A percentile compares a stretch with the other conserved stretches of the same genome.
Evolutionary conservation across 768 basidiomycete species (phyloP).

Genomic region (Amanita subjunquillea): DNA sequence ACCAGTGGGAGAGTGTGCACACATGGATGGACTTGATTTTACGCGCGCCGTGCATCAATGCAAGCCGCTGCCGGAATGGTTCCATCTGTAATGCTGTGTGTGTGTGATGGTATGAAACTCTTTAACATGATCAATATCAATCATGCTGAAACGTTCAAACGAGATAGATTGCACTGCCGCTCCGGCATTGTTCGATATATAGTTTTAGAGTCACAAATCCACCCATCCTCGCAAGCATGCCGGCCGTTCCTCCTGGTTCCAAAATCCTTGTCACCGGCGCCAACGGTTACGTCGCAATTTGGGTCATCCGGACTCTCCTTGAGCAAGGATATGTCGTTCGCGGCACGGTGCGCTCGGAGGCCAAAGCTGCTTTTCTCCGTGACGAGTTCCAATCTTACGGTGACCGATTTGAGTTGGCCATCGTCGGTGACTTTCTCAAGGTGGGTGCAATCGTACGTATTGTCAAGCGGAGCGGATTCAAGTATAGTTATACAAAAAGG

Average conservation of each 20-base stretch:
- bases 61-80: no score
- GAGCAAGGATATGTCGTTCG: slow-evolving; percentile 54
- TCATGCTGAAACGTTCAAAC: no score
- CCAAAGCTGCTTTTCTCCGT: slow-evolving; percentile 48
- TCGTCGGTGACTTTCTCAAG: slow-evolving; percentile 58
- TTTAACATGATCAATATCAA: no score
- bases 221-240: slow-evolving; percentile 12
- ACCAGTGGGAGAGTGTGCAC: no score
- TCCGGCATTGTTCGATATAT: neutral
- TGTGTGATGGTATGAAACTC: no score
- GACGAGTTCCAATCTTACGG: slow-evolving; percentile 43
- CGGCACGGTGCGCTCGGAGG: slow-evolving; percentile 52
- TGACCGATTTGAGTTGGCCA: slow-evolving; percentile 50
- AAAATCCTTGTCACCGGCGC: slow-evolving; percentile 47
- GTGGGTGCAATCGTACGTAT: no score
- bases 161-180: no score
- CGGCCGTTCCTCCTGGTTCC: slow-evolving; percentile 16
- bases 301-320: slow-evolving; percentile 46
- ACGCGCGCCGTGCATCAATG: no score
- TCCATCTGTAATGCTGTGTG: no score
- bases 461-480: neutral
- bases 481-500: slow-evolving; percentile 19
- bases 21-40: no score
- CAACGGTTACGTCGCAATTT: slow-evolving; percentile 49
- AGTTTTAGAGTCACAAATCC: no score